Evolutionary conservation across 2,329 filamentous ascomycete species (phyloP), one percentile per base, ranked within the genome.

Genomic region (Nothophaeocryptopus gaeumannii): DNA sequence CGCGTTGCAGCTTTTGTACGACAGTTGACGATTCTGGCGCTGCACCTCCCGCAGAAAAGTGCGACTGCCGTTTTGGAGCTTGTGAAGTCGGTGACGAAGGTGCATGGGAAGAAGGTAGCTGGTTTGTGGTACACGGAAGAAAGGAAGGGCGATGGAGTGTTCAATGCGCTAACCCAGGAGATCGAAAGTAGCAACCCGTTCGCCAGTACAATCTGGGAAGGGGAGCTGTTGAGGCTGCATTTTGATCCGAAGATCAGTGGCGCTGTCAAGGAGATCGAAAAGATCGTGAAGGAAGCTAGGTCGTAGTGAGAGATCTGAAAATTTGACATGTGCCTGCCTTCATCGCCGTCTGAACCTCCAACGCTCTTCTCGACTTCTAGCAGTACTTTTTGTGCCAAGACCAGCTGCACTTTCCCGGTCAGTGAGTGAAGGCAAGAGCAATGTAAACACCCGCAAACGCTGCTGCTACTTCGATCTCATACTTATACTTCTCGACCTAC

Each of bases 101-200:
- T 85, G 2, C 90, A 99, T 67, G 84, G 84, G 40, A 85, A 83
- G 61, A 95, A 92, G 70, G 81, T 97, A 37, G 81, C 81, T 33
- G 82, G 85, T n/a, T 71, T 99, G 53, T 99, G 93, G 92, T 84
- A 95, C 63, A 95, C 90, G 0, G 92, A 97, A 67, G 93, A 97
- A 74, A 79, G 92, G 42, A 87, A 88, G 67, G 92, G 92, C 5
- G 92, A 97, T 67, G 93, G 93, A 2, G 81, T 85, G 1, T 97
- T 88, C 64, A 86, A 91, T 69, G 78, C 89, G 1, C 69, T 85
- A 37, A 82, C 83, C 38, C 78, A 79, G 26, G 88, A 85, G 56
- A 80, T 95, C 3, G 92, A 96, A 70, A 84, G 82, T 7, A 91
- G 86, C 59, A 97, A 97, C 71, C 90, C 92, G 1, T 95, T 93